Evolutionary conservation across 163 green algal genomes (phyloP), one percentile per base, ranked within the genome.

Genomic region (Trebouxiophyceae sp.): DNA sequence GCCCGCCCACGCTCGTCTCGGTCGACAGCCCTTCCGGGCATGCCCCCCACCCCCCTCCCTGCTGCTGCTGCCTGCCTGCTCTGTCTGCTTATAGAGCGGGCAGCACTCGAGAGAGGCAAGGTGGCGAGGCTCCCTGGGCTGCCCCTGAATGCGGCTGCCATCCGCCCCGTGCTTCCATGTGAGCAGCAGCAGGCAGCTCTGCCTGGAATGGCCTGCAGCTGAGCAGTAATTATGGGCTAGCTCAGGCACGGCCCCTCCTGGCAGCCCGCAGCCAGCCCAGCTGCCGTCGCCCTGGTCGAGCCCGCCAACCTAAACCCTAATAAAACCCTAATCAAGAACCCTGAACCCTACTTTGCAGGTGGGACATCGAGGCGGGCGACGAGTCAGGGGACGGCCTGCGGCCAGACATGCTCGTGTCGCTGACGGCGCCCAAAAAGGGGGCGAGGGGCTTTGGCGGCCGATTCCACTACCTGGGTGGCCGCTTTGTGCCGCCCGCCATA

Each of bases 371-470:
- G 47, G 50, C 62, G 31, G 70, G 70, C 1, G 66, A 73, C 56
- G 62, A 57, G 31, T 19, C 24, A 27, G 67, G 68, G 1, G 23
- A 67, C 16, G 80, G 73, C 8, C 32, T 98, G 33, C 70, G 68
- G 12, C 93, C 93, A 1, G 81, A 92, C 67, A 93, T 97, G 84
- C 83, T 98, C 33, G 78, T 97, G 20, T 96, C 85, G 5, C 84
- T 99, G 12, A 98, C 93, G 0, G 89, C 92, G 7, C 94, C 94
- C 39, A 99, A 99, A 84, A 56, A 84, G 20, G 86, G 74, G 27
- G 85, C 90, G 0, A 47, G 50, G 12, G 45, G 71, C 55, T 98
- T 98, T 71, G 55, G 81, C 63, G 92, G 93, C n/a, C 26, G 34
- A 0, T 73, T 89, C 76, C 93, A 99, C 73, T 99, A 95, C 75